phyloP scores from a whole-genome alignment of 2,329 filamentous ascomycete genomes.

The Tolypocladium guangdongense region DNA sequence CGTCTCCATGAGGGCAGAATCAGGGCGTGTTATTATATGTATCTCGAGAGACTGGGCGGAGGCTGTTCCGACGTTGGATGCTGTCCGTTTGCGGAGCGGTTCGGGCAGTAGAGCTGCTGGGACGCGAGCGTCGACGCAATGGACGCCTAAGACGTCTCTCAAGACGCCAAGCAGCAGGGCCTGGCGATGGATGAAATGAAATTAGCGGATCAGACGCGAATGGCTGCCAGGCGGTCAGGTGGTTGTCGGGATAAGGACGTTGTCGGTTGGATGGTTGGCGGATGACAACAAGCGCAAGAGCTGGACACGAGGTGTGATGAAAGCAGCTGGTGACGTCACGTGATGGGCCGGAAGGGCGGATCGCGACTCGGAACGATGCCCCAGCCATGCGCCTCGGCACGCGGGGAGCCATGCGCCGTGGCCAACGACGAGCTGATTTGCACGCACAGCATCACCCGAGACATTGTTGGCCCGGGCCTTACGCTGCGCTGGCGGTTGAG shows the following conservation, averaged over 20 bases:
- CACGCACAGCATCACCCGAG: not conserved
- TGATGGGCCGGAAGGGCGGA: not conserved
- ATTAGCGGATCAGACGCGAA: not conserved
- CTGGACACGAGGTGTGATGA: not conserved
- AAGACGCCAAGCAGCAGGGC: not conserved
- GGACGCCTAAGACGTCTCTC: not conserved
- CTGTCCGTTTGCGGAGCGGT: not conserved
- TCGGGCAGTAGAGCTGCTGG: not conserved
- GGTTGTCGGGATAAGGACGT: not conserved
- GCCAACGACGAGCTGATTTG: not conserved
- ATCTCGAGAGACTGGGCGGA: not conserved
- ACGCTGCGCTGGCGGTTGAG: not conserved
- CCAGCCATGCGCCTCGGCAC: not conserved
- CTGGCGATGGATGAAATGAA: not conserved
- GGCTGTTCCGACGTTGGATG: not conserved
- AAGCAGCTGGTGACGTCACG: not conserved
- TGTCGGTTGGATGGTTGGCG: not conserved
- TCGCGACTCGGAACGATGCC: not conserved
- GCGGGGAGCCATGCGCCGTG: not conserved
- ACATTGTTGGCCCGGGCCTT: not conserved
- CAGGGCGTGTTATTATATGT: not conserved
- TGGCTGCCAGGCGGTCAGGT: not conserved
- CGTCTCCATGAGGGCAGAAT: conserved; percentile 21
- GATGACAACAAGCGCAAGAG: not conserved
- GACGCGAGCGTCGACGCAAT: not conserved